Percentiles rank a stretch among this genome's conserved stretches.
phyloP scores from a whole-genome alignment of 2,329 filamentous ascomycete species.

The Fusarium xyrophilum region DNA sequence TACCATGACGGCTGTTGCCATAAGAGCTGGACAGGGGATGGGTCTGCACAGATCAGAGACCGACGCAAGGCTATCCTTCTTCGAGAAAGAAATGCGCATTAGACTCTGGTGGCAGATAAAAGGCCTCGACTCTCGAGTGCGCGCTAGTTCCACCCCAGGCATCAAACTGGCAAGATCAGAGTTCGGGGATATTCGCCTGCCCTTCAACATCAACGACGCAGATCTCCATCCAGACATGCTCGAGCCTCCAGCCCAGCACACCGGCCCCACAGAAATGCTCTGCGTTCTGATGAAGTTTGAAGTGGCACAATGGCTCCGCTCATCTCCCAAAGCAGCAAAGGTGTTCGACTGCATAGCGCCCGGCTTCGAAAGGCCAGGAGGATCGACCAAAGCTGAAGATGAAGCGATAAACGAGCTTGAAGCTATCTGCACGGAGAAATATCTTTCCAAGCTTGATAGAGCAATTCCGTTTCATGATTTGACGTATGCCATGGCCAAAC shows the following conservation, averaged over 20 bases:
- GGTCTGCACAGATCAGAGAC: conserved; percentile 28
- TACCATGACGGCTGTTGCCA: conserved; percentile 33
- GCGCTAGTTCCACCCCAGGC: neutral
- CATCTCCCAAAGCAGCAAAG: conserved; percentile 31
- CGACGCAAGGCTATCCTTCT: conserved; percentile 27
- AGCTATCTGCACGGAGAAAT: conserved; percentile 34
- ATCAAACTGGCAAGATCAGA: conserved; percentile 8
- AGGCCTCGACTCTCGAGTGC: conserved; percentile 28
- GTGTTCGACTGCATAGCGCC: conserved; percentile 28
- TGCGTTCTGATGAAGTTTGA: conserved; percentile 46
- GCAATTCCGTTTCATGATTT: conserved; percentile 42
- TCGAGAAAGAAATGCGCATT: conserved; percentile 41
- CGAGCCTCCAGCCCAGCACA: conserved; percentile 53
- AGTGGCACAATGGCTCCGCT: conserved; percentile 38
- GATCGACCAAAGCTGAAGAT: conserved; percentile 22
- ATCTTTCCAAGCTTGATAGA: conserved; percentile 33
- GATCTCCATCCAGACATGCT: conserved; percentile 60
- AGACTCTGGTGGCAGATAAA: conserved; percentile 43
- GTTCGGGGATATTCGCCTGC: conserved; percentile 45
- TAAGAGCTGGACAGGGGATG: conserved; percentile 40
- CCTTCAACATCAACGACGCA: conserved; percentile 63
- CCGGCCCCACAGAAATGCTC: conserved; percentile 64
- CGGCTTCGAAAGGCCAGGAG: neutral
- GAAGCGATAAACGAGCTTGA: conserved; percentile 41
- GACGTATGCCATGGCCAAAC: conserved; percentile 30